Evolutionary conservation across 768 basidiomycete genomes (phyloP), one percentile per base, ranked within the genome.

Genomic region (Termitomyces sp.): DNA sequence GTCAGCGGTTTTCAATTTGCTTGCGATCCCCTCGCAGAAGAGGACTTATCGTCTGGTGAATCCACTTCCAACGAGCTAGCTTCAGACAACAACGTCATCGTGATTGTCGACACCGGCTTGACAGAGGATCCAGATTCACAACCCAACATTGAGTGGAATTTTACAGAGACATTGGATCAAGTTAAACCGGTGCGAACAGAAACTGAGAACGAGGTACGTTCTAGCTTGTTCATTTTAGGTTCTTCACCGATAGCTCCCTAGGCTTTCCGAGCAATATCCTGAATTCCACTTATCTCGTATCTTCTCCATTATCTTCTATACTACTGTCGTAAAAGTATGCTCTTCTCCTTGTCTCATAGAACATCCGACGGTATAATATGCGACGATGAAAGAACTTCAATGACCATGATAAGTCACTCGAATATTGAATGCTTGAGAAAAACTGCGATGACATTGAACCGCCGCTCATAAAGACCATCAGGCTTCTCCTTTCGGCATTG

Each of bases 1-100:
- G 63, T 68, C 46, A 65, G 52, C 34, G 69, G 69, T 7, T 66
- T 63, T 42, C 66, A 66, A 37, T 67, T 69, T 45, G 67, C 70
- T 56, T 69, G 67, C 46, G 66, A 67, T 62, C 63, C 69, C 53
- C 61, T 72, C 38, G 47, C 62, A 20, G 71, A 72, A 43, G 68
- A 71, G 47, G 67, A 65, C 5, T 63, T 57, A 4, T 40, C 66
- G 34, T 66, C 68, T 32, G 63, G 60, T 29, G 56, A 57, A 5
- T 31, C 60, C 12, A 46, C 59, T 59, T 51, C 59, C 31, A 62
- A 64, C 15, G 63, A 63, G 9, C 9, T 38, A 5, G 38, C 46
- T 37, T 9, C 34, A 40, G 53, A 38, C 3, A 58, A 66, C n/a
- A 45, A 47, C 43, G 17, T 32, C 32, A 46, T 57, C 36, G 14